phyloP scores from a whole-genome alignment of 148 eudicot species.

The Cornus suecica region DNA sequence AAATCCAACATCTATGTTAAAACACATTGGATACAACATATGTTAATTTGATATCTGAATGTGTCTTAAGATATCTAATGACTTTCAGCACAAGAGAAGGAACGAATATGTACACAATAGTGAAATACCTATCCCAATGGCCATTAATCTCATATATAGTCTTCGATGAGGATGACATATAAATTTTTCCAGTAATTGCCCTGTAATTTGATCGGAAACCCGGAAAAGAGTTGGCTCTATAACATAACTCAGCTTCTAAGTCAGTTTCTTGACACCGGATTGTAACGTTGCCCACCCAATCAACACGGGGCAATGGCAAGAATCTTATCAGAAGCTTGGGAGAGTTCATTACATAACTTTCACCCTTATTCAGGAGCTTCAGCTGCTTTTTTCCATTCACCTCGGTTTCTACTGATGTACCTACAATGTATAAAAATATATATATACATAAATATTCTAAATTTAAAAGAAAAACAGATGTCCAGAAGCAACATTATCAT shows the following conservation, averaged over 20 bases:
- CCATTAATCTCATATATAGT: conserved; percentile 63
- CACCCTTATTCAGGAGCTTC: conserved; percentile 47
- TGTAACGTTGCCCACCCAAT: conserved; percentile 64
- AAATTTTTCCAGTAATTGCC: conserved; percentile 56
- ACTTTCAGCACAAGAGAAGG: neutral
- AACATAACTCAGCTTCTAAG: conserved; percentile 56
- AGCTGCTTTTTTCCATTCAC: conserved; percentile 54
- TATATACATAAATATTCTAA: neutral
- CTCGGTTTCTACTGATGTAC: conserved; percentile 52
- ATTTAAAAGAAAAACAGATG: neutral
- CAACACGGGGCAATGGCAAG: conserved; percentile 62
- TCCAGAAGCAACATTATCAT: too few species aligned
- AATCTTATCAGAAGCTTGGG: conserved; percentile 66
- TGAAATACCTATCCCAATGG: conserved; percentile 74
- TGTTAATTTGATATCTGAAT: too few species aligned
- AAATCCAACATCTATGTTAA: neutral
- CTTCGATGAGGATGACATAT: conserved; percentile 33
- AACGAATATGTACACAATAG: neutral
- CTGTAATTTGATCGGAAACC: conserved; percentile 35
- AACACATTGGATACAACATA: neutral
- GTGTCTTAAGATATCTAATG: neutral
- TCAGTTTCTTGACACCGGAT: conserved; percentile 63
- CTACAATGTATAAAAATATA: conserved; percentile 26
- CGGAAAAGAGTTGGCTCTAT: conserved; percentile 44
- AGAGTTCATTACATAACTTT: conserved; percentile 56